Evolutionary conservation across 148 eudicot species (phyloP), one percentile per base, ranked within the genome.

Genomic region (Camellia japonica): DNA sequence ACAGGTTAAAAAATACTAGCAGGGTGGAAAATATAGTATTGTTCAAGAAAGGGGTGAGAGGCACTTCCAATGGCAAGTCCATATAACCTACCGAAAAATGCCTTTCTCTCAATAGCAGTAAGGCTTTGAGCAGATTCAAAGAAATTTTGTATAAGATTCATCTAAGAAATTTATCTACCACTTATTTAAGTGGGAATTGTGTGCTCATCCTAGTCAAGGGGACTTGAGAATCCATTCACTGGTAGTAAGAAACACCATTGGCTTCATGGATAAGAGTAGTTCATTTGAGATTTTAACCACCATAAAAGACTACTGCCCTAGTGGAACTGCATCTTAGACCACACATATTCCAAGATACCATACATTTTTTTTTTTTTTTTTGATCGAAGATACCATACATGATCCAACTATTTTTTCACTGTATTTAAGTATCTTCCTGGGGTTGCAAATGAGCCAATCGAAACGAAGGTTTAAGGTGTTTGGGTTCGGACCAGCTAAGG

Each of bases 61-160:
- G 67, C 20, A 69, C 73, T 69, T 69, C 23, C 54, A 69, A 46
- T 67, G 71, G 71, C 71, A 69, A 69, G 73, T 46, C 20, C 19
- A 49, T 44, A 44, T 44, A n/a, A 46, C 20, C 14, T 18, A 18
- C 54, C 52, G 16, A 44, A 7, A 43, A 3, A 23, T 46, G 20
- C 54, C 13, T 69, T 7, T 44, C 42, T 18, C 30, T 43, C 54
- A 12, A 1, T 46, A 69, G 30, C 52, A 69, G 44, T 69, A 67
- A 68, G 54, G 73, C 54, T 42, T 46, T 42, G 23, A 7, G 73
- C 52, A 44, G 44, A 69, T 44, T 46, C 23, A n/a, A 47, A 47
- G 2, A 69, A 46, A 67, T 9, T 51, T 51, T 15, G 71, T 1
- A 15, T 47, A 44, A 69, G 73, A 46, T 69, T 69, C 73, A 46